phyloP scores from a whole-genome alignment of 1,284 basidiomycete genomes.

The Anthracocystis walkeri region DNA sequence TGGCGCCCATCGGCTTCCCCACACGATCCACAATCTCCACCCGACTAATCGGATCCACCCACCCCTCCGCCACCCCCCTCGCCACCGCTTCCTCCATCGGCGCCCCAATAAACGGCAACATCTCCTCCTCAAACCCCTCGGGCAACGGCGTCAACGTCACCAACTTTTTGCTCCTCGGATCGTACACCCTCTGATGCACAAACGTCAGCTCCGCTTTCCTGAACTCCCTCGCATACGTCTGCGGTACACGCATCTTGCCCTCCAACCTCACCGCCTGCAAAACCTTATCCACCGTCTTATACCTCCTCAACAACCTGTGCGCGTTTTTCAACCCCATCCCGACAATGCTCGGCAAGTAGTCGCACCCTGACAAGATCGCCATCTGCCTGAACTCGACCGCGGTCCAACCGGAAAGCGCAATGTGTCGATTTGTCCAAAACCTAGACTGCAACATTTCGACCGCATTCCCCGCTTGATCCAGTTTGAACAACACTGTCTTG shows the following conservation, averaged over 20 bases:
- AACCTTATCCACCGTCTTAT: conserved; percentile 87
- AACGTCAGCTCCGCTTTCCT: conserved; percentile 88
- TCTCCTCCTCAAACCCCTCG: conserved; percentile 42
- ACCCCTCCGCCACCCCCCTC: conserved; percentile 78
- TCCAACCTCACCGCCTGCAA: conserved; percentile 84
- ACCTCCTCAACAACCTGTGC: conserved; percentile 81
- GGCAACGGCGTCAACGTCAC: conserved; percentile 62
- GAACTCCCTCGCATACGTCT: conserved; percentile 75
- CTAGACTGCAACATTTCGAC: conserved; percentile 82
- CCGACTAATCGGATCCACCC: conserved; percentile 81
- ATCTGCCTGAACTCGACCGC: conserved; percentile 90
- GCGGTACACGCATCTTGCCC: conserved; percentile 85
- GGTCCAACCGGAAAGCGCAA: conserved; percentile 88
- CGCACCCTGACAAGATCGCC: conserved; percentile 97
- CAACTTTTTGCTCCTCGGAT: conserved; percentile 73
- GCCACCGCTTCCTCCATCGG: conserved; percentile 66
- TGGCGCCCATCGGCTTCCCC: conserved; percentile 15
- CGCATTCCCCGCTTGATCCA: conserved; percentile 75
- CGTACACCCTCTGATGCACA: conserved; percentile 91
- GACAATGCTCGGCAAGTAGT: conserved; percentile 76
- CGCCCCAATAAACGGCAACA: conserved; percentile 63
- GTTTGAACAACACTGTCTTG: conserved; percentile 73
- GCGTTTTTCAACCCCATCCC: conserved; percentile 82
- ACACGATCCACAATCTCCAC: conserved; percentile 73
- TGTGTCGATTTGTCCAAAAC: conserved; percentile 79